Evolutionary conservation across 1,139 yeast genomes (phyloP), one percentile per base, ranked within the genome.

Genomic region (Lipomyces yarrowii): DNA sequence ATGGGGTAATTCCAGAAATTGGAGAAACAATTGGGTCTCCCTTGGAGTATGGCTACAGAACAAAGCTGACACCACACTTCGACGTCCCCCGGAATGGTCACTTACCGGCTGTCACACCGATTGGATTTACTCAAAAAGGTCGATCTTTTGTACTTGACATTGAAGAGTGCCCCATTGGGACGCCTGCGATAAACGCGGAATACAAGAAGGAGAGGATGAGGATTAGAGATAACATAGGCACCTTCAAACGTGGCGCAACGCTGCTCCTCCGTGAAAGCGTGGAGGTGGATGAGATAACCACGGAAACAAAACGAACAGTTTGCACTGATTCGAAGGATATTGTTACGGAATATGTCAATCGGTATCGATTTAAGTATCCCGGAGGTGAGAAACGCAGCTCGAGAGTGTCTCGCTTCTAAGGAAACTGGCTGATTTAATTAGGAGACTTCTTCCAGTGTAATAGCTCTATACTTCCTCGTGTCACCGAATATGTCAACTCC

Each of bases 1-100:
- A 78, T 11, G 76, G 76, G 0, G 74, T 80, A 58, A 75, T 89
- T 33, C 97, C 97, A 0, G 80, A 74, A 10, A 81, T 94, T 42
- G 82, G 82, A 11, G 78, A 81, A 2, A 93, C 98, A 0, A 87
- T 90, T 58, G 86, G 89, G 3, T 90, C 97, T 2, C 99, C 99
- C 3, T 79, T 86, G 68, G 83, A 87, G 71, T 90, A 84, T 75
- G 82, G 83, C 57, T 94, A 94, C 78, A 82, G 99, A 75, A 94
- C 99, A 0, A 94, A 94, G 75, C 83, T 94, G 62, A 94, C 99
- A 0, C 99, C 99, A 3, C 99, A 94, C 80, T 94, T 93, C 78
- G 94, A 91, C 74, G 80, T 91, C 56, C 96, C 96, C n/a, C 81
- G 84, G 70, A 81, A 80, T 62, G 76, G 76, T 53, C 78, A 81